phyloP scores from a whole-genome alignment of 78 protist species.

The Corallochytrium limacisporum region DNA sequence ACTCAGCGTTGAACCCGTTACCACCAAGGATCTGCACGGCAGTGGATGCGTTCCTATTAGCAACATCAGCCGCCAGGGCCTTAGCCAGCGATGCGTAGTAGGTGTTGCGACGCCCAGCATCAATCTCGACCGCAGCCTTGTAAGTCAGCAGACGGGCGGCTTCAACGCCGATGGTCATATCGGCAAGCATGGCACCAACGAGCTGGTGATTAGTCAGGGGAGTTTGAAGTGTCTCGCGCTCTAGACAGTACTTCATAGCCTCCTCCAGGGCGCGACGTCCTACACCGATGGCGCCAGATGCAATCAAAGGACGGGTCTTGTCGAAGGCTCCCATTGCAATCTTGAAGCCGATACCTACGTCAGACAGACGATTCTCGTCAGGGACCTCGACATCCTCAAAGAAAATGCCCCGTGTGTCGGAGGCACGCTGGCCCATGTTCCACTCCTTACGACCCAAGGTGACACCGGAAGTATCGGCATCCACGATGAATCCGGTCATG shows the following conservation, averaged over 20 bases:
- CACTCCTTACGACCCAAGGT: slow-evolving; percentile 34
- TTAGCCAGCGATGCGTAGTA: slow-evolving; percentile 28
- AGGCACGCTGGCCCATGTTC: slow-evolving; percentile 57
- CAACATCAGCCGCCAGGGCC: slow-evolving; percentile 26
- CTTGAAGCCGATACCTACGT: slow-evolving; percentile 9
- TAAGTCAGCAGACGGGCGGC: slow-evolving; percentile 18
- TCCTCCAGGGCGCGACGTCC: slow-evolving; percentile 30
- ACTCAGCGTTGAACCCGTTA: slow-evolving; percentile 45
- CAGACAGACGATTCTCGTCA: slow-evolving; percentile 17
- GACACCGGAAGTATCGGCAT: slow-evolving; percentile 20
- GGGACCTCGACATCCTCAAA: slow-evolving; percentile 43
- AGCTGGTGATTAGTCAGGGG: slow-evolving; percentile 9
- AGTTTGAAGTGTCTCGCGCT: not conserved
- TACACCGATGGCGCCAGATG: slow-evolving; percentile 45
- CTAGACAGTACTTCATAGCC: not conserved
- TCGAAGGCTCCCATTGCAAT: slow-evolving; percentile 30
- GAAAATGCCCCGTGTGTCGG: slow-evolving; percentile 36
- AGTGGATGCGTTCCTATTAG: slow-evolving; percentile 17
- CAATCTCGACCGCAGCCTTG: slow-evolving; percentile 25
- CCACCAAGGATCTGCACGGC: slow-evolving; percentile 52
- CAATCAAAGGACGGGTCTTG: slow-evolving; percentile 20
- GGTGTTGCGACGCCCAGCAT: slow-evolving; percentile 20
- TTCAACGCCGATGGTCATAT: slow-evolving; percentile 30
- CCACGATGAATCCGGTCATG: slow-evolving; percentile 59
- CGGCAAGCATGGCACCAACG: slow-evolving; percentile 25